These are phyloP conservation scores for barley (Hordeum vulgare) DNA, from an alignment of 176 grass and related monocot genomes.

Conservation along the genomic window DNA sequence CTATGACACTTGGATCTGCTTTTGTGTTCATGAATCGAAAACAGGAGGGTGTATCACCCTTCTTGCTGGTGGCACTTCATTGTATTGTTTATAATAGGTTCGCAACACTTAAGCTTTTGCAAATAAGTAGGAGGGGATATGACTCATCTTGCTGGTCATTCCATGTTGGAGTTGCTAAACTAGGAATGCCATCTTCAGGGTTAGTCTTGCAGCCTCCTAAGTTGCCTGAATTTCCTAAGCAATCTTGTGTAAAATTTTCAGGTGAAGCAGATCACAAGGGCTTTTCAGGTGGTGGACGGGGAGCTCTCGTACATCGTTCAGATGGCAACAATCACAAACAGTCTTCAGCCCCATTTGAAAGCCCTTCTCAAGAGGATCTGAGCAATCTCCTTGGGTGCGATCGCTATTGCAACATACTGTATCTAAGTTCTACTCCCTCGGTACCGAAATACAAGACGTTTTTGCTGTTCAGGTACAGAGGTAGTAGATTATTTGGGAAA, in stretches of 20 bases:
- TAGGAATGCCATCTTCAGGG: not conserved
- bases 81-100: not conserved
- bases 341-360: conserved; percentile 62
- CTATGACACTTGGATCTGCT: not conserved
- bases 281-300: conserved; percentile 45
- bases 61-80: not conserved
- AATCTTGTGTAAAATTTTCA: conserved; percentile 11
- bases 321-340: conserved; percentile 54
- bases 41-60: not conserved
- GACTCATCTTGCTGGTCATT: too few species aligned
- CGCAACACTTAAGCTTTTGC: not conserved
- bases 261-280: conserved; percentile 81
- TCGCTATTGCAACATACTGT: not conserved
- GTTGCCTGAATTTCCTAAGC: not conserved
- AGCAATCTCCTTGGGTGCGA: not conserved
- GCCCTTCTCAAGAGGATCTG: conserved; percentile 68
- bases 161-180: not conserved
- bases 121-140: too few species aligned
- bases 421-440: not conserved
- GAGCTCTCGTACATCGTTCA: conserved; percentile 69
- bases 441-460: too few species aligned
- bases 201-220: not conserved
- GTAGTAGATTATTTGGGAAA: not conserved
- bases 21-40: not conserved
- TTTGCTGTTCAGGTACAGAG: too few species aligned